Conservation (phyloP, 2,329 filamentous ascomycete species). For the Diaporthe sp. region DNA sequence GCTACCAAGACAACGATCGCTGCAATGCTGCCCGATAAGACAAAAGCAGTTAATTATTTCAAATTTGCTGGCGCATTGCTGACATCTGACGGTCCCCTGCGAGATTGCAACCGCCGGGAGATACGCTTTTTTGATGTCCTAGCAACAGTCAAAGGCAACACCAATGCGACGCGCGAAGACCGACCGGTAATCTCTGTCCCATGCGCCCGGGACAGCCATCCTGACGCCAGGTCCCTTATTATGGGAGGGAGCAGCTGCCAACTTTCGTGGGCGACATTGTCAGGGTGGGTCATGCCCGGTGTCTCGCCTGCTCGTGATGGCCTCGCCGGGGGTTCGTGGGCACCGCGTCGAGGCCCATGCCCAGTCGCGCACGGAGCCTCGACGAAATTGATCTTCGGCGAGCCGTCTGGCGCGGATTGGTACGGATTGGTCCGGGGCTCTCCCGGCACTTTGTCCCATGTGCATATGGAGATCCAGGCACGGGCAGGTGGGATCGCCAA, state of each 20-base stretch:
- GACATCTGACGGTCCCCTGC: constrained; percentile 14
- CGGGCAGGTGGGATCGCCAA: constrained; percentile 5
- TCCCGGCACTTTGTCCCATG: constrained; percentile 3
- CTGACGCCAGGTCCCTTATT: background rate
- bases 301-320: constrained; percentile 9
- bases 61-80: background rate
- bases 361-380: constrained; percentile 24
- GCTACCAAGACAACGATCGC: background rate
- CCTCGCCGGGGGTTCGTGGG: constrained; percentile 18
- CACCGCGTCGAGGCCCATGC: constrained; percentile 18
- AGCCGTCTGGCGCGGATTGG: background rate
- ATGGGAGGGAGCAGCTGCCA: constrained; percentile 5
- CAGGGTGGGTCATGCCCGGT: constrained; percentile 15
- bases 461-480: background rate
- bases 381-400: constrained; percentile 4
- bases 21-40: constrained; percentile 25
- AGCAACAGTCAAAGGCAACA: background rate
- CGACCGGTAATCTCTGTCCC: background rate
- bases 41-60: constrained; percentile 6
- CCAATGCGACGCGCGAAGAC: background rate
- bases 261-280: constrained; percentile 14
- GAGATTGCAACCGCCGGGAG: background rate
- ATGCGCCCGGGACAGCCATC: background rate
- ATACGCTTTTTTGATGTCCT: constrained; percentile 11
- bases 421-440: constrained; percentile 24